Base-by-base conservation (phyloP, 116 monocot species). In the Papilionanthe hybrid region DNA sequence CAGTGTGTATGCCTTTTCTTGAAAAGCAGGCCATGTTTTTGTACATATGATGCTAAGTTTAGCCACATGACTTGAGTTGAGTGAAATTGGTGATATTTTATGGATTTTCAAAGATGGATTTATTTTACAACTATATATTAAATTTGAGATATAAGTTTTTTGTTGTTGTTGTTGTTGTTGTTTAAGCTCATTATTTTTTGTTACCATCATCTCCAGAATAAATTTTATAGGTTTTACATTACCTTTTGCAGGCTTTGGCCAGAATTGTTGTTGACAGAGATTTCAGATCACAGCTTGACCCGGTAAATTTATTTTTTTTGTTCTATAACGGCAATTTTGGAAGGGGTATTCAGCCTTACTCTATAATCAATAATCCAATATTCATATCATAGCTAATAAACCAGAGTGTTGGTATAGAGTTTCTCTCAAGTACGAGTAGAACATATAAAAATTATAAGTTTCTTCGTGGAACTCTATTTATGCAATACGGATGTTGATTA, bases 241-340 rank as follows among this genome's bases (percentile, higher is more conserved):
- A 28, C 76, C 15, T 73, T 73, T 86, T 93, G 79, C 90, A 99
- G 99, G 93, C 90, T 58, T 89, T 95, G 20, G 88, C 90, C 79
- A 82, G 72, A 78, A 90, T 93, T 63, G 82, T 87, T 73, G 85
- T 99, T 27, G 82, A 86, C 50, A 87, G 86, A 73, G 92, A 95
- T 83, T 99, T 93, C 85, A 88, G 81, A 49, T 90, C 90, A 45
- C 95, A 93, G 66, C 19, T 99, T 77, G 89, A 95, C 32, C 86
- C 90, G 86, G 99, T 99, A 98, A 56, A 42, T 29, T 63, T 72
- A 77, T 15, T 75, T 41, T 53, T 18, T n/a, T 18, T 55, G 10
- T 9, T 75, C 45, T 75, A 48, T 42, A 47, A 8, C 9, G 27
- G 27, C 50, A 20, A 25, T 42, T 47, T 47, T 49, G 1, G 49